Evolutionary conservation across 1,139 yeast genomes (phyloP).

Genomic region (Magnusiomyces sp.): DNA sequence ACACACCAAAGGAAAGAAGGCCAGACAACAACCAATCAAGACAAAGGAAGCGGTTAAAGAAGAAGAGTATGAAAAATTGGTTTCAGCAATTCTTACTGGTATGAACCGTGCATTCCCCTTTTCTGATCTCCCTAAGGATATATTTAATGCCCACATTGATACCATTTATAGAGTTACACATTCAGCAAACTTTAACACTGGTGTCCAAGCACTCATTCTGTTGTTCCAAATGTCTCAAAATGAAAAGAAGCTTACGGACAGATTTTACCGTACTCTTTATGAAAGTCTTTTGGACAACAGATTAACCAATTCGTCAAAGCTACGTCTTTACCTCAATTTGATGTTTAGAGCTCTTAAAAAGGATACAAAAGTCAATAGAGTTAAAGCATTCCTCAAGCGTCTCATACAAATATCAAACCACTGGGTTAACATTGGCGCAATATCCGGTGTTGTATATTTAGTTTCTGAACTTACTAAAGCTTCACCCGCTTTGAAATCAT

Average conservation of each 20-base stretch:
- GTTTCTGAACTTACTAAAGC: constrained; percentile 56
- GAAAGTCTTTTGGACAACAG: constrained; percentile 85
- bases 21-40: constrained; percentile 47
- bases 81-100: constrained; percentile 89
- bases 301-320: constrained; percentile 73
- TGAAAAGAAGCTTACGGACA: constrained; percentile 39
- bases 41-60: constrained; percentile 65
- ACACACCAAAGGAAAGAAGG: constrained; percentile 36
- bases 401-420: constrained; percentile 74
- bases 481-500: constrained; percentile 44
- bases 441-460: constrained; percentile 81
- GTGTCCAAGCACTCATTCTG: constrained; percentile 83
- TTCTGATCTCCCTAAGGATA: constrained; percentile 63
- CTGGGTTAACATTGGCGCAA: constrained; percentile 84
- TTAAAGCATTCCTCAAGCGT: constrained; percentile 86
- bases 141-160: constrained; percentile 70
- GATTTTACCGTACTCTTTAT: constrained; percentile 82
- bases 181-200: constrained; percentile 87
- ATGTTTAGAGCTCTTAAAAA: constrained; percentile 74
- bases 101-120: constrained; percentile 95
- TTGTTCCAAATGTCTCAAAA: constrained; percentile 57
- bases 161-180: constrained; percentile 87
- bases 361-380: constrained; percentile 58
- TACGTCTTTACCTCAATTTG: constrained; percentile 70
- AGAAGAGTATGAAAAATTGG: constrained; percentile 76